Evolutionary conservation across 1,284 basidiomycete species (phyloP), one percentile per base, ranked within the genome.

Genomic region (Austroboletus niveus): DNA sequence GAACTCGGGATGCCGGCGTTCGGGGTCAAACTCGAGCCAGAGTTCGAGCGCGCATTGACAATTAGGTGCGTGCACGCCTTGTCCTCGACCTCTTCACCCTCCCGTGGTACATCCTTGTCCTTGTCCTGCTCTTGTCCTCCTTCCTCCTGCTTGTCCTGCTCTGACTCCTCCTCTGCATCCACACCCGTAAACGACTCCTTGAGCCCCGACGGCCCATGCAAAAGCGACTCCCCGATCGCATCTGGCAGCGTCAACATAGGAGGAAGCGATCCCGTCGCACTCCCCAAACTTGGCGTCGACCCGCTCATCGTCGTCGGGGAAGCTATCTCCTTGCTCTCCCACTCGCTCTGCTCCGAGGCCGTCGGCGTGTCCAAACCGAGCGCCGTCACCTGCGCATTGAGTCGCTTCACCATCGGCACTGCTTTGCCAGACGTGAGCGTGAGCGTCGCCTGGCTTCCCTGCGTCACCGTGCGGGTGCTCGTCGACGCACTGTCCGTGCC

Each of bases 211-310:
- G 54, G 60, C 11, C 56, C 55, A 0, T 53, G 48, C 27, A 57
- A 32, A 34, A 61, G 63, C 38, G 15, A 9, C n/a, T 39, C 38
- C 14, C 35, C 35, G 20, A 39, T n/a, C n/a, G 38, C 38, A 17
- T 39, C 38, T 9, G 51, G 61, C 4, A 39, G 32, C 10, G 46
- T 29, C 4, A 17, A 11, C 8, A 36, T 58, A 36, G 47, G 11
- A 47, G 61, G 3, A 17, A 24, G 9, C 53, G 55, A 50, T 9
- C 57, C 56, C 12, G 41, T 35, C 11, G 61, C 56, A 15, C 59
- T 66, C 17, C 43, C 53, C 40, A 65, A 48, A 48, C 67, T 69
- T 3, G 65, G 62, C 8, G 62, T 69, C 39, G 67, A 69, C 22
- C 47, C 44, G 1, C 43, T 45, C 22, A 24, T 24, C 22, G 22